Evolutionary conservation across 2,329 filamentous ascomycete genomes (phyloP).

Genomic region (Raffaelea ambrosiae): DNA sequence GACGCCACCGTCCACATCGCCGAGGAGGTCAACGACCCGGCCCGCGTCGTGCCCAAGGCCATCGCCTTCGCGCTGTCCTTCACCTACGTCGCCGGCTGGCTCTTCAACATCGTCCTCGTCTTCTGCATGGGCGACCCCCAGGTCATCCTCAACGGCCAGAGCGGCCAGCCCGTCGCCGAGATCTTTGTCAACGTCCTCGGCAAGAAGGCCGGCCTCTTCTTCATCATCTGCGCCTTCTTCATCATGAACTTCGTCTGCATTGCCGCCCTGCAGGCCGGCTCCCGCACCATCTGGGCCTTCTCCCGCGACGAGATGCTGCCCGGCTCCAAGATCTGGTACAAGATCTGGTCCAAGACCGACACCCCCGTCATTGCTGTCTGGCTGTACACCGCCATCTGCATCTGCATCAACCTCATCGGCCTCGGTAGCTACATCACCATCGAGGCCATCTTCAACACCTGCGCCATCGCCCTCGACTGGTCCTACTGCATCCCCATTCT

Average conservation of each 20-base stretch:
- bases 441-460: constrained; percentile 43
- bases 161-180: constrained; percentile 45
- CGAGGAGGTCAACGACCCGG: constrained; percentile 32
- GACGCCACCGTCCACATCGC: constrained; percentile 31
- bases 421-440: constrained; percentile 47
- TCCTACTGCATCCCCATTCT: constrained; percentile 48
- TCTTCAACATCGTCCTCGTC: constrained; percentile 50
- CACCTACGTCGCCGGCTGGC: constrained; percentile 45
- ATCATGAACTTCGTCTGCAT: constrained; percentile 52
- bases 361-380: constrained; percentile 47
- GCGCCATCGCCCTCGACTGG: constrained; percentile 46
- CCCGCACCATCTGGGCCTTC: constrained; percentile 46
- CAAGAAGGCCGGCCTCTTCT: constrained; percentile 42
- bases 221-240: constrained; percentile 46
- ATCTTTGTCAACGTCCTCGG: constrained; percentile 51
- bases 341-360: constrained; percentile 36
- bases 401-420: constrained; percentile 50
- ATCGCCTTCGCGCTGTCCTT: constrained; percentile 47
- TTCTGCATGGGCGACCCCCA: constrained; percentile 45
- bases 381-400: constrained; percentile 45
- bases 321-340: constrained; percentile 37
- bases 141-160: constrained; percentile 34
- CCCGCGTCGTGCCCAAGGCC: constrained; percentile 36
- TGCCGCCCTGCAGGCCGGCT: constrained; percentile 45
- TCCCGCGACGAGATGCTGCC: constrained; percentile 43